Evolutionary conservation across 1,139 yeast genomes (phyloP).

Genomic region (Geotrichum cucujoidarum): DNA sequence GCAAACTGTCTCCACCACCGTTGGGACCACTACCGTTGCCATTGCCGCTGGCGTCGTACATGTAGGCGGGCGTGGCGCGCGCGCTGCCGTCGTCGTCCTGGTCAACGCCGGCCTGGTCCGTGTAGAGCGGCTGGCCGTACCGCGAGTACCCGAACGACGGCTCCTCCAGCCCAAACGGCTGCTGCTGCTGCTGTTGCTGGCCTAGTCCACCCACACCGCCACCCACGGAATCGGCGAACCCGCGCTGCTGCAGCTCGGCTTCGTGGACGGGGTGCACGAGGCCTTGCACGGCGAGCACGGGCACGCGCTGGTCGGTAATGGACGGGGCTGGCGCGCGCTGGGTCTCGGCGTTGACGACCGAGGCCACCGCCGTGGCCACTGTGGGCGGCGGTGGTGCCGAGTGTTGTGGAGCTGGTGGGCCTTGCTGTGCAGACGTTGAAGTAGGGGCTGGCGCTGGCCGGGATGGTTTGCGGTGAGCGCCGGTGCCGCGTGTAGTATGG

Average conservation of each 20-base stretch:
- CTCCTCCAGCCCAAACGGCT: background rate
- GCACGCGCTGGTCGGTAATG: slow-evolving; percentile 12
- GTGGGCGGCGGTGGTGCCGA: slow-evolving; percentile 1
- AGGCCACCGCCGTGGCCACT: slow-evolving; percentile 5
- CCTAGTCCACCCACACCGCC: background rate
- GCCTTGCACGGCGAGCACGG: slow-evolving; percentile 12
- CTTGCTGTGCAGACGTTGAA: background rate
- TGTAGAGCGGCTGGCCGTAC: background rate
- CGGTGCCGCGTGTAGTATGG: background rate
- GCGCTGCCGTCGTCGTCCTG: background rate
- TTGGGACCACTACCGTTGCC: no score
- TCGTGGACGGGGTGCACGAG: background rate
- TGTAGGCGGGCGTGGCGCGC: background rate
- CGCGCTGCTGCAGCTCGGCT: background rate
- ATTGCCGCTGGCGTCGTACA: no score
- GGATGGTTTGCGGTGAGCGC: background rate
- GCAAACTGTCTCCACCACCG: background rate
- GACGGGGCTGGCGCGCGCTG: no score
- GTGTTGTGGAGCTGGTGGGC: background rate
- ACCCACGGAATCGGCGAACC: background rate
- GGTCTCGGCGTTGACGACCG: background rate
- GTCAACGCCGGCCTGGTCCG: background rate
- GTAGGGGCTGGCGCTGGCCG: no score
- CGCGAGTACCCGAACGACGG: slow-evolving; percentile 7
- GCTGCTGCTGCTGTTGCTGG: background rate